Conservation (phyloP, 352 stramenopile species). For the Globisporangium recalcitrans region DNA sequence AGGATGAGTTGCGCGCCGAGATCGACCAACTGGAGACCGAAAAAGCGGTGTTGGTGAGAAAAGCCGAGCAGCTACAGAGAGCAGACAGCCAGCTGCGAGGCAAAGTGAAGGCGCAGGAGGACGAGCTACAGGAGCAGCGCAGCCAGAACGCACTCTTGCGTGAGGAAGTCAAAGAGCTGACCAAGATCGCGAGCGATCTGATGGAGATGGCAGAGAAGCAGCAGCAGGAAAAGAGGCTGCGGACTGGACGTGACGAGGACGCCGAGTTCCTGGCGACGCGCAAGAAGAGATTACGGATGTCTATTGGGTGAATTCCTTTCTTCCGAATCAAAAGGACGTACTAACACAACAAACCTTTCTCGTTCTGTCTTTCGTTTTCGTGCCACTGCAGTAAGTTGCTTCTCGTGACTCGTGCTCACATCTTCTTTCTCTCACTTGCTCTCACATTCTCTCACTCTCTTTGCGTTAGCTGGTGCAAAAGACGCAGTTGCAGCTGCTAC, state of each 20-base stretch:
- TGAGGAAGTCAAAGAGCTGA: slow-evolving; percentile 49
- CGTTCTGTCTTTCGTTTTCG: neutral
- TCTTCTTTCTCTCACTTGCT: neutral
- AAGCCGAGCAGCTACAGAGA: slow-evolving; percentile 56
- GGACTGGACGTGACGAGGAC: slow-evolving; percentile 8
- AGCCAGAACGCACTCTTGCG: slow-evolving; percentile 32
- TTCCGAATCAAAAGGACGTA: slow-evolving; percentile 5
- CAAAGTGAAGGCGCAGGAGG: slow-evolving; percentile 35
- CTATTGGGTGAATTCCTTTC: slow-evolving; percentile 12
- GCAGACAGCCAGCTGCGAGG: slow-evolving; percentile 50
- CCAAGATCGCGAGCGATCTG: slow-evolving; percentile 53
- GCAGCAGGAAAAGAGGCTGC: slow-evolving; percentile 30
- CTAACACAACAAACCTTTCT: slow-evolving; percentile 1
- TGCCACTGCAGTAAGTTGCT: neutral
- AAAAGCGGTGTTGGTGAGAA: slow-evolving; percentile 61
- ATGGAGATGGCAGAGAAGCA: slow-evolving; percentile 65
- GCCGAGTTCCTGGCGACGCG: slow-evolving; percentile 12
- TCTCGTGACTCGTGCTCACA: neutral
- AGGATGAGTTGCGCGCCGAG: slow-evolving; percentile 28
- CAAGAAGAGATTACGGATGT: slow-evolving; percentile 22
- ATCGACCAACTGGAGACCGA: slow-evolving; percentile 51
- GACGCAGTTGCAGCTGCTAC: too few relatives aligned
- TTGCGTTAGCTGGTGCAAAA: neutral
- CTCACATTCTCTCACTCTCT: neutral
- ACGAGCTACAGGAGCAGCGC: slow-evolving; percentile 32